Evolutionary conservation across 768 basidiomycete species (phyloP).

Genomic region (Lepiota brunneoincarnata): DNA sequence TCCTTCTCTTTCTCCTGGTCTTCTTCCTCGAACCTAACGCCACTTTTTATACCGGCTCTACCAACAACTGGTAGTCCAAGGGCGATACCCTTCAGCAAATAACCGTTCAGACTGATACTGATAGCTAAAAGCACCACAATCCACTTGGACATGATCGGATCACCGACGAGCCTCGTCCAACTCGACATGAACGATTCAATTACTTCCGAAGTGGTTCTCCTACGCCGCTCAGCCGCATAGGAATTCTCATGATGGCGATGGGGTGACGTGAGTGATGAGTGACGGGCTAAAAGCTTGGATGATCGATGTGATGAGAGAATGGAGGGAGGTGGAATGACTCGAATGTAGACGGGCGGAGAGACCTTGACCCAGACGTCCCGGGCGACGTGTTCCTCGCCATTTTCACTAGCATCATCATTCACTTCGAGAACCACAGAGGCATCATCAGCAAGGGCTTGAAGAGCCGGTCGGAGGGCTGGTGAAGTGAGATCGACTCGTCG

Average conservation of each 20-base stretch:
- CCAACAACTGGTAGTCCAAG: slow-evolving; percentile 40
- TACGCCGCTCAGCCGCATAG: background rate
- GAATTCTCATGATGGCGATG: background rate
- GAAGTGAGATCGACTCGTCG: slow-evolving; percentile 72
- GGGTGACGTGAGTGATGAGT: background rate
- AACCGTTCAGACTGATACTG: slow-evolving; percentile 89
- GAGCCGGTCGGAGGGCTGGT: slow-evolving; percentile 53
- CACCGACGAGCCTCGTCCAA: slow-evolving; percentile 91
- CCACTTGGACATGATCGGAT: slow-evolving; percentile 93
- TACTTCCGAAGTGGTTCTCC: slow-evolving; percentile 40
- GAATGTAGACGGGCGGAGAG: slow-evolving; percentile 56
- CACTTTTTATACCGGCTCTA: slow-evolving; percentile 18
- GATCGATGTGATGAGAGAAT: slow-evolving; percentile 8
- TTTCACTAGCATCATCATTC: slow-evolving; percentile 7
- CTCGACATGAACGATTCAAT: slow-evolving; percentile 86
- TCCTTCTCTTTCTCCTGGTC: slow-evolving; percentile 21
- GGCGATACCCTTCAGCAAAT: slow-evolving; percentile 83
- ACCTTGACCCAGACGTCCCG: slow-evolving; percentile 57
- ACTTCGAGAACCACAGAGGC: slow-evolving; percentile 18
- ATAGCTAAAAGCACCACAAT: slow-evolving; percentile 86
- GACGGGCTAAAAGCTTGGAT: slow-evolving; percentile 1
- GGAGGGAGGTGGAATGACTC: slow-evolving; percentile 34
- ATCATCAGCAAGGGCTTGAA: slow-evolving; percentile 52
- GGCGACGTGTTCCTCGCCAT: slow-evolving; percentile 15
- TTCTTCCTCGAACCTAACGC: slow-evolving; percentile 28